Base-by-base conservation (phyloP, 169 alveolate species). In the Miamiensis avidus region DNA sequence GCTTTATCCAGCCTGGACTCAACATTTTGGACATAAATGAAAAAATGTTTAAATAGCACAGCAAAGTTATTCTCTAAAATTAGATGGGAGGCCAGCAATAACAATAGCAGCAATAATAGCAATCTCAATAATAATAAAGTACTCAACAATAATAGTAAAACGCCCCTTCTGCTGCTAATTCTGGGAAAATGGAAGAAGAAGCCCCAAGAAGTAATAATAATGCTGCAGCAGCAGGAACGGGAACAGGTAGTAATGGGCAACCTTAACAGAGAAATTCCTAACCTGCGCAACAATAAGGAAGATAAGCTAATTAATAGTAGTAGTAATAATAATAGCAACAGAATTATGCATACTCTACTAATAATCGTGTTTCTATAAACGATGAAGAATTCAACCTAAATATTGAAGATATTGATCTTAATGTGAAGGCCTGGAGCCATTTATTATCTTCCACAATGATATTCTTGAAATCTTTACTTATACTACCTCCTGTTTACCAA, bases 321-420 rank as follows among this genome's bases (percentile, higher is more conserved):
- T 65, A 65, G 26, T 65, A 65, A 65, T 65, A 16, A 16, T 26
- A 65, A 65, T 65, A 65, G 26, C 26, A 65, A 65, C 16, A 16
- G 26, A 16, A 65, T 65, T 33, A 78, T 34, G 29, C 83, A 0
- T 78, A 33, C 33, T 34, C 31, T 34, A 79, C 64, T 26, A 79
- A 79, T 27, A 29, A 64, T 29, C 31, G 64, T 28, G 76, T 79
- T 11, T 34, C 30, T 28, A 49, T 79, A 29, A 79, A 79, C 65
- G 28, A 34, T 34, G 76, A 79, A 29, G 84, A 79, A 79, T 79
- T 79, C 26, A 34, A 79, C n/a, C 65, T 79, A 28, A 79, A 79
- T 79, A 79, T 79, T 49, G 84, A 79, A 64, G 84, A 79, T 79
- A 79, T 79, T 29, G 84, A 79, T 79, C 31, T 79, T 28, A 30